Conservation (phyloP, 495 filamentous ascomycete species). For the Aspergillus egyptiacus region DNA sequence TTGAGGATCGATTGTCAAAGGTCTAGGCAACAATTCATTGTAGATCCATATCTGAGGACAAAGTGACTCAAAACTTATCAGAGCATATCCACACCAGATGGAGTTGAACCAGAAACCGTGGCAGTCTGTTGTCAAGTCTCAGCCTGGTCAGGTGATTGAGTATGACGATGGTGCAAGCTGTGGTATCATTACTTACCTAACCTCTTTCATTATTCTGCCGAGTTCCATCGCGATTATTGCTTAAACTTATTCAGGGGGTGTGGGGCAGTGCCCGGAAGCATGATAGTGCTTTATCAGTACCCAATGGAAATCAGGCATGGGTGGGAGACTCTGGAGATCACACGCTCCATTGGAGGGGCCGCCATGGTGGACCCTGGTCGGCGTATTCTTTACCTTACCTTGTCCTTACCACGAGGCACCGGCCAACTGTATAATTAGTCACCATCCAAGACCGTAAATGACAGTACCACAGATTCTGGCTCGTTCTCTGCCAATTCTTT, state of each 20-base stretch:
- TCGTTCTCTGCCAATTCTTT: conserved; percentile 17
- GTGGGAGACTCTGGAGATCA: conserved; percentile 15
- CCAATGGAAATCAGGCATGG: conserved; percentile 2
- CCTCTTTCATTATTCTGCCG: too few relatives aligned
- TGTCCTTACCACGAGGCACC: conserved; percentile 20
- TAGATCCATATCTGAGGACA: background rate
- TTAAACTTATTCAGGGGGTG: conserved; percentile 21
- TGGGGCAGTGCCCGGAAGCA: conserved; percentile 17
- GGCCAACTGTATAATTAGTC: background rate
- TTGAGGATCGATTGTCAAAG: conserved; percentile 5
- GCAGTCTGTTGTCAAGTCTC: background rate
- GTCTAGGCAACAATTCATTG: background rate
- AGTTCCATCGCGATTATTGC: conserved; percentile 6
- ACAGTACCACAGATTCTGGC: conserved; percentile 15
- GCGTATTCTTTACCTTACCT: background rate
- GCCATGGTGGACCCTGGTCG: background rate
- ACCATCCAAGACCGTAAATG: background rate
- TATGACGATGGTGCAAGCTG: conserved; percentile 7
- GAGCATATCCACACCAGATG: background rate
- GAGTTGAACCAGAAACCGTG: conserved; percentile 3
- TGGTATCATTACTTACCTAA: too few relatives aligned
- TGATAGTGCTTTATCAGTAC: background rate
- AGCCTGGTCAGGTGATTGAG: background rate
- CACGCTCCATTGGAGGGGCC: conserved; percentile 9
- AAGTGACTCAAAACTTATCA: too few relatives aligned